phyloP scores from a whole-genome alignment of 805 yeast genomes.

The Wickerhamiella vanderwaltii region DNA sequence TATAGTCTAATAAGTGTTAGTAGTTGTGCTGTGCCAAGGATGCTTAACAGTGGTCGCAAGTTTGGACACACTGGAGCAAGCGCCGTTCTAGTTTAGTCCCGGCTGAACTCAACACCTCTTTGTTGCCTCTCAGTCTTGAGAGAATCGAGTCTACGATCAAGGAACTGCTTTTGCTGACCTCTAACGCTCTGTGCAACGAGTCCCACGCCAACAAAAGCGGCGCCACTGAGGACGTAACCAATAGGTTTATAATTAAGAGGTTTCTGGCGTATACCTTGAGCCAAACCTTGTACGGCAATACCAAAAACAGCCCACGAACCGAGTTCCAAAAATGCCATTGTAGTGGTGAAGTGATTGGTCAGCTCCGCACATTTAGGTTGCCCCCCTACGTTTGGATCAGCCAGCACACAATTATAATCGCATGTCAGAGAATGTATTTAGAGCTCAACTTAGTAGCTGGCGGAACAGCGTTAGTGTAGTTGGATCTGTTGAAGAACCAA shows the following conservation, averaged over 20 bases:
- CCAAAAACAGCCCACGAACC: constrained; percentile 23
- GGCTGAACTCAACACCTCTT: constrained; percentile 23
- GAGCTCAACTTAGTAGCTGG: constrained; percentile 24
- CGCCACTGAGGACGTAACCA: constrained; percentile 25
- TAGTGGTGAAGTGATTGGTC: constrained; percentile 3
- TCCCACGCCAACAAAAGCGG: constrained; percentile 27
- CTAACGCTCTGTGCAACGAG: constrained; percentile 24
- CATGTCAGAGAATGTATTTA: constrained; percentile 25
- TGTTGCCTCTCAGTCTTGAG: constrained; percentile 22
- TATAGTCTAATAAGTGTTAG: too few species aligned
- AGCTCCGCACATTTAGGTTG: neutral
- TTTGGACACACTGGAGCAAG: too few species aligned
- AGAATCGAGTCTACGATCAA: constrained; percentile 22
- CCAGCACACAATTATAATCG: neutral
- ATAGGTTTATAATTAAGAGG: constrained; percentile 27
- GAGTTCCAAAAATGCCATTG: constrained; percentile 19
- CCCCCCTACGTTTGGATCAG: neutral
- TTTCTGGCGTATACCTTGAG: constrained; percentile 28
- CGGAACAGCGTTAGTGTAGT: constrained; percentile 12
- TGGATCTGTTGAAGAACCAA: constrained; percentile 9
- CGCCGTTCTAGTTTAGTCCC: too few species aligned
- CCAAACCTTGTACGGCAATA: constrained; percentile 23
- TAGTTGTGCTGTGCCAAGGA: too few species aligned
- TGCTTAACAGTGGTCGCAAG: too few species aligned
- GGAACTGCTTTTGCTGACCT: constrained; percentile 22